Conservation (phyloP, 2,329 filamentous ascomycete genomes). For the Arachnopeziza araneosa region DNA sequence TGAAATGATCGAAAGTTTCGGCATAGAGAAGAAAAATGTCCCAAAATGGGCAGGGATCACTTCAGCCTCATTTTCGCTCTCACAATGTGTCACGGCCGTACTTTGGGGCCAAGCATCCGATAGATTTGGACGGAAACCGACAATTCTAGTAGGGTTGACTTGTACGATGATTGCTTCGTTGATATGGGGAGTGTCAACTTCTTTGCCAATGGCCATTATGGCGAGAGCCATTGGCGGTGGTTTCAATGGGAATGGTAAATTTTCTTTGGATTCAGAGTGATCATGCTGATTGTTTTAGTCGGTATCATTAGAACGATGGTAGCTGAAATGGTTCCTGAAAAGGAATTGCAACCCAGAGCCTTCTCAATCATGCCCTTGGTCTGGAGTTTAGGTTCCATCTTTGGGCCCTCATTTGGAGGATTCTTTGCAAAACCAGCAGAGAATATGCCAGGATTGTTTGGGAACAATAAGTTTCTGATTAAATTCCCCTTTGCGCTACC, state of each 20-base stretch:
- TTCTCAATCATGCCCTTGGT: slow-evolving; percentile 92
- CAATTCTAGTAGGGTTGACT: slow-evolving; percentile 67
- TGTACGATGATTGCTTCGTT: slow-evolving; percentile 79
- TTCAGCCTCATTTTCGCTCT: slow-evolving; percentile 65
- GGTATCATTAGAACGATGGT: slow-evolving; percentile 90
- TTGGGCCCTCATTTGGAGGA: slow-evolving; percentile 84
- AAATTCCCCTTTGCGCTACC: slow-evolving; percentile 78
- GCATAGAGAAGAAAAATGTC: slow-evolving; percentile 63
- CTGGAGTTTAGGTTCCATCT: slow-evolving; percentile 82
- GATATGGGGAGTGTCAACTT: slow-evolving; percentile 78
- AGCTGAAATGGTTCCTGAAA: slow-evolving; percentile 85
- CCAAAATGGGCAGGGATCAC: slow-evolving; percentile 77
- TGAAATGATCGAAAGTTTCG: slow-evolving; percentile 79
- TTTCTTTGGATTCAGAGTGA: slow-evolving; percentile 16
- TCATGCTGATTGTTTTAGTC: slow-evolving; percentile 40
- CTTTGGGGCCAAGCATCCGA: slow-evolving; percentile 76
- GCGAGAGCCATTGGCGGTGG: slow-evolving; percentile 74
- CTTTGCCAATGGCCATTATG: slow-evolving; percentile 71
- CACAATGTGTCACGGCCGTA: slow-evolving; percentile 66
- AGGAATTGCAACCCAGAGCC: slow-evolving; percentile 77
- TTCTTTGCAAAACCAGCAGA: slow-evolving; percentile 76
- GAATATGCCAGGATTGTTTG: slow-evolving; percentile 68
- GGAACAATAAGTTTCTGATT: slow-evolving; percentile 60
- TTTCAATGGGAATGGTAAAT: slow-evolving; percentile 73
- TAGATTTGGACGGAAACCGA: slow-evolving; percentile 71